phyloP scores from a whole-genome alignment of 2,329 filamentous ascomycete species.

The Atkinsonella texensis region DNA sequence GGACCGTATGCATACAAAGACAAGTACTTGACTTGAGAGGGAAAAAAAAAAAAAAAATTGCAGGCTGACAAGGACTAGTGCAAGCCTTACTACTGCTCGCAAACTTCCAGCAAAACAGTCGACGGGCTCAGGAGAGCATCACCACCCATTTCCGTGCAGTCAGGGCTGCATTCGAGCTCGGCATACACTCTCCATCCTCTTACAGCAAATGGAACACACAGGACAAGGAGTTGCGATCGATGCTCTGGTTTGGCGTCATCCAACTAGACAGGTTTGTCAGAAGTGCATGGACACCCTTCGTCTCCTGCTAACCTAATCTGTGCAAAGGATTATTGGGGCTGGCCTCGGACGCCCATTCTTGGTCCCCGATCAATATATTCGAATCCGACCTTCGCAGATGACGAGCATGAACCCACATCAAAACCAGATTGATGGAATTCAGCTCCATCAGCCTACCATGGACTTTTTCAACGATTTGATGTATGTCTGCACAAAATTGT shows the following conservation, averaged over 20 bases:
- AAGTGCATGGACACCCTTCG: neutral
- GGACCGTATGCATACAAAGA: too few relatives aligned
- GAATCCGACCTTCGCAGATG: slow-evolving; percentile 5
- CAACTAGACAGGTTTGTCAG: slow-evolving; percentile 16
- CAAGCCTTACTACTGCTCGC: slow-evolving; percentile 20
- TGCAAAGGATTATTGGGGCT: slow-evolving; percentile 10
- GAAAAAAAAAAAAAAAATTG: too few relatives aligned
- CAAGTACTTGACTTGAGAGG: neutral
- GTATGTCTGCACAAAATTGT: slow-evolving; percentile 4
- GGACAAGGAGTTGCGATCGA: slow-evolving; percentile 16
- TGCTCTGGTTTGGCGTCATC: slow-evolving; percentile 20
- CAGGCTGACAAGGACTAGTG: slow-evolving; percentile 10
- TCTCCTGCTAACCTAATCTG: neutral
- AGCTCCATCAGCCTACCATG: slow-evolving; percentile 6
- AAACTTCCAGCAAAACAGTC: slow-evolving; percentile 23
- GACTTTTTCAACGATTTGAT: slow-evolving; percentile 11
- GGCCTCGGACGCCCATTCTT: slow-evolving; percentile 12
- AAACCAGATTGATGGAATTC: neutral
- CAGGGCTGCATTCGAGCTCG: slow-evolving; percentile 21
- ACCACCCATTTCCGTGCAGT: slow-evolving; percentile 19
- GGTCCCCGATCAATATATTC: slow-evolving; percentile 9
- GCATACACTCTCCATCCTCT: slow-evolving; percentile 19
- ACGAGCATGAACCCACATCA: neutral
- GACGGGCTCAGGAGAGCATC: slow-evolving; percentile 20
- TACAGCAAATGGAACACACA: slow-evolving; percentile 12